Conservation (phyloP, 2,329 filamentous ascomycete species). For the Cordyceps cicadae region DNA sequence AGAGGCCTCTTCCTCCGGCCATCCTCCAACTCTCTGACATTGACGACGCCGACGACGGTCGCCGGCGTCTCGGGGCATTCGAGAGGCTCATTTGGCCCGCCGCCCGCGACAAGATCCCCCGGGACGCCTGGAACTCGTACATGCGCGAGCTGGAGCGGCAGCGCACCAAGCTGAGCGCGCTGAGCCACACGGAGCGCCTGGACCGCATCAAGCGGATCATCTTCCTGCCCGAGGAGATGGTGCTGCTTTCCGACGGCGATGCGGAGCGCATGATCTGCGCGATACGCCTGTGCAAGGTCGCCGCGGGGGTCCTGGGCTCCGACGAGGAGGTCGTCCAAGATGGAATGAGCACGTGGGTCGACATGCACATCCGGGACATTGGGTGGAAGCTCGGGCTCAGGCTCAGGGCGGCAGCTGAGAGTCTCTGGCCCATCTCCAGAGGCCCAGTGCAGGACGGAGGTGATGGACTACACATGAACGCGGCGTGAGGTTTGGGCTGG, state of each 20-base stretch:
- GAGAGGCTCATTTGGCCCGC: not conserved
- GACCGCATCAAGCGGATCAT: conserved; percentile 19
- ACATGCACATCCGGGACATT: conserved; percentile 19
- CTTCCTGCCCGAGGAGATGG: conserved; percentile 22
- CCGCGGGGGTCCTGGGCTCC: conserved; percentile 19
- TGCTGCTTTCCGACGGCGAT: conserved; percentile 16
- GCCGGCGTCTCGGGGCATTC: not conserved
- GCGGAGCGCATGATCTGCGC: conserved; percentile 21
- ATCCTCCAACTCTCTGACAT: too few relatives aligned
- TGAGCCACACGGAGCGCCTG: conserved; percentile 18
- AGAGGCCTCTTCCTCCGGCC: not conserved
- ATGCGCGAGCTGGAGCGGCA: conserved; percentile 16
- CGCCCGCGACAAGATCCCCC: conserved; percentile 16
- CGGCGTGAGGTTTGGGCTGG: not conserved
- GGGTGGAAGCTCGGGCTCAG: conserved; percentile 18
- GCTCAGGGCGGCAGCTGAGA: not conserved
- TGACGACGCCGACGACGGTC: not conserved
- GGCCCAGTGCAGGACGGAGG: not conserved
- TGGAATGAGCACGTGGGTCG: conserved; percentile 19
- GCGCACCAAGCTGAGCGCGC: conserved; percentile 10
- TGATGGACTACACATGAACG: not conserved
- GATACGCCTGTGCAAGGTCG: conserved; percentile 19
- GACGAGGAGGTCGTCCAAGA: conserved; percentile 15
- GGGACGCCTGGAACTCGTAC: conserved; percentile 17
- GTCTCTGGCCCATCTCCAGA: not conserved